These are phyloP conservation scores for Thielaviopsis punctulata DNA, from an alignment of 2,329 filamentous ascomycete species.

Conservation along the genomic window DNA sequence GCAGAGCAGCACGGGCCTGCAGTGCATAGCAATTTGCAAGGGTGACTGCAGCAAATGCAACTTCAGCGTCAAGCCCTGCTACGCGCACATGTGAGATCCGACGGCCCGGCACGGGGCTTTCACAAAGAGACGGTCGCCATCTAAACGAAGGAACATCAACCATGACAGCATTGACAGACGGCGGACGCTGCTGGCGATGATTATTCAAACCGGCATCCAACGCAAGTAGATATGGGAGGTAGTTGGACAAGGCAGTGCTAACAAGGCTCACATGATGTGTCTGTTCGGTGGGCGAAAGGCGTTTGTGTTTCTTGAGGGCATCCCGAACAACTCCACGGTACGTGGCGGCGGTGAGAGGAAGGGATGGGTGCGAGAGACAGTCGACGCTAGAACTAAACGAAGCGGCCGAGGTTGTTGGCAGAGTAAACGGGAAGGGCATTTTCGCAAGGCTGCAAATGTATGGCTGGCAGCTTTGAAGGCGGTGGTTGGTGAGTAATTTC, in stretches of 20 bases:
- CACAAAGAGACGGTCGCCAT: conserved; percentile 71
- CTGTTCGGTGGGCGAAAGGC: conserved; percentile 56
- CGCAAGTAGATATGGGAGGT: conserved; percentile 69
- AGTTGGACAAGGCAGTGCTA: conserved; percentile 51
- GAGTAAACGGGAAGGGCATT: conserved; percentile 80
- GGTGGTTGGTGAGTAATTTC: too few species aligned
- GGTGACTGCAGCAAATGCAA: conserved; percentile 62
- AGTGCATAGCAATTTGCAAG: conserved; percentile 59
- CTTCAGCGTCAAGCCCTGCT: conserved; percentile 62
- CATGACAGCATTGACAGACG: conserved; percentile 6
- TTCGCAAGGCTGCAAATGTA: conserved; percentile 12
- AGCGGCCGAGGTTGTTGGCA: conserved; percentile 80
- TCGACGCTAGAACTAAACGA: conserved; percentile 62
- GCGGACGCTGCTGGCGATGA: conserved; percentile 14
- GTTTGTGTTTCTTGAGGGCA: conserved; percentile 76
- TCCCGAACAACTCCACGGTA: conserved; percentile 70
- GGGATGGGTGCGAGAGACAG: conserved; percentile 73
- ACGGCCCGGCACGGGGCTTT: conserved; percentile 43
- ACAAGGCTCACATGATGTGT: conserved; percentile 53
- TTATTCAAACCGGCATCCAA: conserved; percentile 55
- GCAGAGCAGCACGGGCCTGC: conserved; percentile 53
- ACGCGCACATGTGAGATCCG: conserved; percentile 52
- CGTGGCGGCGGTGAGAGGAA: conserved; percentile 67
- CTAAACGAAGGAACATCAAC: conserved; percentile 39
- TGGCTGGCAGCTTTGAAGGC: not conserved